Evolutionary conservation across 495 filamentous ascomycete genomes (phyloP).

Genomic region (Penicillium coprophilum): DNA sequence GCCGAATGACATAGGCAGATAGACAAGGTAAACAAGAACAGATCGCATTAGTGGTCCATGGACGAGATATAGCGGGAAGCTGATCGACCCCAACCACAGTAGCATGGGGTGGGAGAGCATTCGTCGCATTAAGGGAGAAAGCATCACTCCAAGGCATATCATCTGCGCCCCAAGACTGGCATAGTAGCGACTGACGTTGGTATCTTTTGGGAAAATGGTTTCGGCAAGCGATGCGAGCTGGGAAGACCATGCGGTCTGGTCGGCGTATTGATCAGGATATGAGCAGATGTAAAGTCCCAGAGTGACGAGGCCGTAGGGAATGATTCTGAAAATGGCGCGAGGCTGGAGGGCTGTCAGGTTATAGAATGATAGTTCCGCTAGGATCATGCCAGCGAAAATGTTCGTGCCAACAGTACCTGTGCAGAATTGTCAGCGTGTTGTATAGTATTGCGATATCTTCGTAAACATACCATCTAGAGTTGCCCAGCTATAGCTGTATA

Average conservation of each 20-base stretch:
- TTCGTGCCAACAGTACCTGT: constrained; percentile 12
- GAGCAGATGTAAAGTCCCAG: constrained; percentile 15
- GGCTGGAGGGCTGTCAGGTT: constrained; percentile 4
- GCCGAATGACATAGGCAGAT: constrained; percentile 11
- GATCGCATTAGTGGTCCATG: constrained; percentile 25
- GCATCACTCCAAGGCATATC: constrained; percentile 15
- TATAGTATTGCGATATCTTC: background rate
- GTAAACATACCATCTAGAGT: constrained; percentile 9
- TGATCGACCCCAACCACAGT: constrained; percentile 21
- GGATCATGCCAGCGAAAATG: constrained; percentile 18
- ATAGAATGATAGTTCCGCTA: constrained; percentile 14
- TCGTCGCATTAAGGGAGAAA: constrained; percentile 12
- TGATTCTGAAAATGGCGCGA: background rate
- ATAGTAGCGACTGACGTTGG: constrained; percentile 12
- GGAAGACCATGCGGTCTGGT: constrained; percentile 14
- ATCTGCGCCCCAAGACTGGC: constrained; percentile 16
- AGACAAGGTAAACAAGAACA: constrained; percentile 18
- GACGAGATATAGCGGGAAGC: constrained; percentile 24
- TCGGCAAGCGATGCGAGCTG: constrained; percentile 11
- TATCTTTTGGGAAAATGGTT: constrained; percentile 6
- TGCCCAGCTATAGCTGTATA: constrained; percentile 12
- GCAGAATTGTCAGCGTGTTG: background rate
- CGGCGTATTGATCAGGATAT: constrained; percentile 11
- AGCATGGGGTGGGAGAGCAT: constrained; percentile 17
- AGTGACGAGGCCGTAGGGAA: constrained; percentile 11